These are phyloP conservation scores for Setaria italica DNA, from an alignment of 202 grass and related monocot genomes.

Conservation along the genomic window DNA sequence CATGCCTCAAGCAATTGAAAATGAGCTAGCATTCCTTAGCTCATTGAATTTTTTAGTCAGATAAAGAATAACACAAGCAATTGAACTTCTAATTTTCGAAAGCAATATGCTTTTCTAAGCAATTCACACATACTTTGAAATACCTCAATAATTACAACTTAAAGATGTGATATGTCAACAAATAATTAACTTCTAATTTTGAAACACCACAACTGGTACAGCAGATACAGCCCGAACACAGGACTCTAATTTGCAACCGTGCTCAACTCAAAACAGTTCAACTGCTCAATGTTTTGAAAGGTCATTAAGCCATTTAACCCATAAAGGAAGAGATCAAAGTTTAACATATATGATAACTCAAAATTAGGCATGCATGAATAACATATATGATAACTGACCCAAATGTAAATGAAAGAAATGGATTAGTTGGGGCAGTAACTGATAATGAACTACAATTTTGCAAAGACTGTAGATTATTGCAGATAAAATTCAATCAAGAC, in stretches of 20 bases:
- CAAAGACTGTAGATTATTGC: too few relatives aligned
- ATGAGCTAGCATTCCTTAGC: too few relatives aligned
- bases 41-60: too few relatives aligned
- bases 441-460: constrained; percentile 27
- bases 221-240: neutral
- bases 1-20: too few relatives aligned
- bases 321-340: neutral
- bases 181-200: too few relatives aligned
- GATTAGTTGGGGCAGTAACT: constrained; percentile 40
- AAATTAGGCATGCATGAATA: constrained; percentile 4
- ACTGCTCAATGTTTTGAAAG: neutral
- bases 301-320: neutral
- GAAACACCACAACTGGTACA: neutral
- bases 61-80: too few relatives aligned
- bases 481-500: too few relatives aligned
- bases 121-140: too few relatives aligned
- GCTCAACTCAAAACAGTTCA: neutral
- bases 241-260: neutral
- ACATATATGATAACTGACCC: constrained; percentile 7
- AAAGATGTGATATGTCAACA: too few relatives aligned
- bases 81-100: too few relatives aligned
- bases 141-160: too few relatives aligned
- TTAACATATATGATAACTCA: neutral
- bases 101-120: too few relatives aligned
- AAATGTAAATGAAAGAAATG: constrained; percentile 56